Base-by-base conservation (phyloP, 331 rosid species). In the Malus hybrid region DNA sequence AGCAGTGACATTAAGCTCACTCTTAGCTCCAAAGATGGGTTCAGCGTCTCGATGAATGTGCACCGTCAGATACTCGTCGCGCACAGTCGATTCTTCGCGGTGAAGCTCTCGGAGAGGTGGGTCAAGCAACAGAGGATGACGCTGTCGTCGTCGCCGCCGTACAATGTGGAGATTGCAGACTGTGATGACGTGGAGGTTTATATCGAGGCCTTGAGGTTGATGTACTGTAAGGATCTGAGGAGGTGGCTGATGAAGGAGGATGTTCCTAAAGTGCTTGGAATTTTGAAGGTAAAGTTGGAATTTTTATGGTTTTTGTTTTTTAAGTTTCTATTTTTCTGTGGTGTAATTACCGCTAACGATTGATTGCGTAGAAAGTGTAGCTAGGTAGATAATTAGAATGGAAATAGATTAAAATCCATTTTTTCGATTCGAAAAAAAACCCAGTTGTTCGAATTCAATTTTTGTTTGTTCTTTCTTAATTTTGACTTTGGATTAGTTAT, bases 141-240 rank as follows among this genome's bases (percentile, higher is more conserved):
- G 55, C 33, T 89, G 19, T 24, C 71, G 20, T 56, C 91, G n/a
- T 26, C 85, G 22, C 66, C 78, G 32, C 98, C 98, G 6, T 84
- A 88, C 81, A 68, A 78, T 79, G 95, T 91, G 42, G 98, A 93
- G 77, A 93, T 93, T 71, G 96, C 97, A 4, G 97, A 91, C 26
- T 94, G 98, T 48, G 97, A 94, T 66, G 98, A 91, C 66, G 95
- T 94, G 15, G 98, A 94, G 82, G 81, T 90, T 67, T 94, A 94
- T 24, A 89, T 94, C 15, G 92, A 90, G 80, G 82, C 98, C 3
- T 79, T 91, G 89, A 88, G 91, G 79, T 70, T 91, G 81, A 89
- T 91, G 97, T 94, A 94, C 68, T 91, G 92, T 66, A 88, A 85
- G 83, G 98, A 90, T 86, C 79, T 91, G 74, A 86, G 93, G 86